Evolutionary conservation across 371 early-diverging fungal genomes (phyloP).

Genomic region (Zychaea mexicana): DNA sequence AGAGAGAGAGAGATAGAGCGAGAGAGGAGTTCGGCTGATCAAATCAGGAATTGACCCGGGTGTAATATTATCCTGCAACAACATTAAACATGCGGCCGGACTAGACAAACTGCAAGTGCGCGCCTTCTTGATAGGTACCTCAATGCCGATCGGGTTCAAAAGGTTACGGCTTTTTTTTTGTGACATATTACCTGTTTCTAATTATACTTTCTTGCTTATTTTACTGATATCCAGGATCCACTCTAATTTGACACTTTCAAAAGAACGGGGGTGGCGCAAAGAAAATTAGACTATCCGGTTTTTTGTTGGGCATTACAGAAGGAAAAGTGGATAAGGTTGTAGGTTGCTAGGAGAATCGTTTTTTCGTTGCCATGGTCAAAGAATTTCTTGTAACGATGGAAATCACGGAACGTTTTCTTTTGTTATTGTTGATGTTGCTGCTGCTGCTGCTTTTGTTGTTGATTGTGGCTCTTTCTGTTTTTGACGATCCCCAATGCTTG

Average conservation of each 20-base stretch:
- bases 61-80: background rate
- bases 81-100: background rate
- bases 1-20: too few relatives aligned
- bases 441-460: background rate
- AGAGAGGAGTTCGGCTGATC: background rate
- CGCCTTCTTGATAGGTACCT: background rate
- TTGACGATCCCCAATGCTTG: background rate
- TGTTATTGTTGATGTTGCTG: background rate
- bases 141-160: background rate
- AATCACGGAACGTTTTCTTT: background rate
- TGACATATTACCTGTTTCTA: background rate
- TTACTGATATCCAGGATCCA: background rate
- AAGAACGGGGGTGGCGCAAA: too few relatives aligned
- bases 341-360: too few relatives aligned
- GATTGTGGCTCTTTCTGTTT: slow-evolving; percentile 4
- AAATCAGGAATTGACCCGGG: background rate
- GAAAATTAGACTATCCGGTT: too few relatives aligned
- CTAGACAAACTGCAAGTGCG: too few relatives aligned
- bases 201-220: too few relatives aligned
- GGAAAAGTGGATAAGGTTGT: too few relatives aligned
- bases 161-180: background rate
- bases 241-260: background rate
- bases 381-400: background rate
- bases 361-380: too few relatives aligned
- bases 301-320: too few relatives aligned